phyloP scores from a whole-genome alignment of 768 basidiomycete species.

The Serendipita vermifera region DNA sequence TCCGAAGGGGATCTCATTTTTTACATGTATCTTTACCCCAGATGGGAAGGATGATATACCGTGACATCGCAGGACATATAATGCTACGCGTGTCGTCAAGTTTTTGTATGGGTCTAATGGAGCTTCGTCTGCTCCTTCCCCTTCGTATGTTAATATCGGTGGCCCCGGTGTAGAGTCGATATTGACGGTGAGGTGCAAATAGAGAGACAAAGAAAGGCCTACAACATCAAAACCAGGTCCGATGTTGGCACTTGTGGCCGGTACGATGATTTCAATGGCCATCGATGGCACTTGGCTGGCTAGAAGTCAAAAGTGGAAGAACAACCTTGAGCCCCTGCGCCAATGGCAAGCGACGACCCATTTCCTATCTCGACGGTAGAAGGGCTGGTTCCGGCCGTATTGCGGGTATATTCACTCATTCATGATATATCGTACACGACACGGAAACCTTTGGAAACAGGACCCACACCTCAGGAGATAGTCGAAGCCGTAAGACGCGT shows the following conservation, averaged over 20 bases:
- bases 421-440: not conserved
- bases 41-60: constrained; percentile 60
- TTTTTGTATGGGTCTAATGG: constrained; percentile 94
- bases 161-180: constrained; percentile 25
- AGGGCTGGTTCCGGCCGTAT: not conserved
- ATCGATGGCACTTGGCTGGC: not conserved
- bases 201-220: constrained; percentile 86
- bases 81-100: constrained; percentile 89
- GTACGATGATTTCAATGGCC: constrained; percentile 49
- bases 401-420: not conserved
- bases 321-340: not conserved
- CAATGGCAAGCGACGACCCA: not conserved
- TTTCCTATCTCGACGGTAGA: not conserved
- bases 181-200: constrained; percentile 61
- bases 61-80: constrained; percentile 94
- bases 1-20: constrained; percentile 96
- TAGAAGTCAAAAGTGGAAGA: not conserved
- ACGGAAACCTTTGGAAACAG: not conserved
- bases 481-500: not conserved
- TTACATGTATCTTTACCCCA: constrained; percentile 55
- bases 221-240: constrained; percentile 99
- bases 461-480: not conserved
- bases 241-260: constrained; percentile 97
- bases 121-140: constrained; percentile 82
- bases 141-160: constrained; percentile 66